Conservation (phyloP, 2,329 filamentous ascomycete species). For the Aspergillus nomiae region DNA sequence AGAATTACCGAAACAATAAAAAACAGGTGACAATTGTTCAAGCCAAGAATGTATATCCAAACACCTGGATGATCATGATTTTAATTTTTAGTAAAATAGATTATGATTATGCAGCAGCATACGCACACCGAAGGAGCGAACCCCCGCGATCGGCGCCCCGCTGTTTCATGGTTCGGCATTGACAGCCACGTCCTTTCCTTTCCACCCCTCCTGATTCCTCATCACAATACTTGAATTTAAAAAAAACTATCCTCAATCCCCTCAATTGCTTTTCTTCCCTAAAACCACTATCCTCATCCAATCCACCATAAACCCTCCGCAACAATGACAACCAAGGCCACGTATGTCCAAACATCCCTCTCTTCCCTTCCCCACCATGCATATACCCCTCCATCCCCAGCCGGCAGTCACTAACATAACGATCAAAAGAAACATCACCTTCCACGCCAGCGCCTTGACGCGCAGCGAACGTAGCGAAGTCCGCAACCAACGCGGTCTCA, state of each 20-base stretch:
- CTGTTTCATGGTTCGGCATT: slow-evolving; percentile 15
- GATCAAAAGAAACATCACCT: slow-evolving; percentile 48
- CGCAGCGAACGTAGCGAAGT: slow-evolving; percentile 43
- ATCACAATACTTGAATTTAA: not conserved
- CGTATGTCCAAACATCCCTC: slow-evolving; percentile 28
- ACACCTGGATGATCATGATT: not conserved
- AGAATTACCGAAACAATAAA: not conserved
- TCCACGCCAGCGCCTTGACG: slow-evolving; percentile 46
- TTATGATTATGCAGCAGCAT: not conserved
- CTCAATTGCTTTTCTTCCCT: not conserved
- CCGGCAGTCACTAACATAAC: not conserved
- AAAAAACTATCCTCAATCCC: not conserved
- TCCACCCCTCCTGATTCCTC: slow-evolving; percentile 9
- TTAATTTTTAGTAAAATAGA: not conserved
- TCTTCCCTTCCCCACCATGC: slow-evolving; percentile 3
- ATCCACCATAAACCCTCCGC: not conserved
- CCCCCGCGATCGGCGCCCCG: slow-evolving; percentile 30
- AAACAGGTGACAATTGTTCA: not conserved
- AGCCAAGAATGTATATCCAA: not conserved
- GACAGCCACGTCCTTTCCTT: not conserved
- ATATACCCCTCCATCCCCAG: slow-evolving; percentile 7
- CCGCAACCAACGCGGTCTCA: slow-evolving; percentile 85
- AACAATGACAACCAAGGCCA: slow-evolving; percentile 42
- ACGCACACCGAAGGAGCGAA: not conserved
- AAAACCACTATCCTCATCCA: not conserved